Base-by-base conservation (phyloP, 257 asterid species). In the Osmanthus fragrans region DNA sequence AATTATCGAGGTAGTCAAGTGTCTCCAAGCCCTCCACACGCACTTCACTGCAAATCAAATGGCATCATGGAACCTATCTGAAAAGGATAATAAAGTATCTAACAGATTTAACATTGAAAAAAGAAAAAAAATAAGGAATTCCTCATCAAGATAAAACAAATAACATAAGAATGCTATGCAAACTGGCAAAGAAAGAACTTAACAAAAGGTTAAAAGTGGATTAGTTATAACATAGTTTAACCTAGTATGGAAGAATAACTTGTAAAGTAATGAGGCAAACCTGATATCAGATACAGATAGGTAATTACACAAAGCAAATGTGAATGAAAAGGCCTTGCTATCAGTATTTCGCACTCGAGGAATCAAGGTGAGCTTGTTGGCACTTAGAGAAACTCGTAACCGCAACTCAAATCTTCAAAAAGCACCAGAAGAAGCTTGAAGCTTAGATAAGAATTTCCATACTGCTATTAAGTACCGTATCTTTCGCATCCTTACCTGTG, bases 21-120 rank as follows among this genome's bases (percentile, higher is more conserved):
- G 96, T 92, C 90, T 92, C 97, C 94, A 92, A 89, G 82, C 97
- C 97, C 87, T 92, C 97, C 78, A 92, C 90, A 47, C 94, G 94
- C 77, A 92, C 96, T 81, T 92, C 97, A 85, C 96, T 92, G 92
- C 84, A 88, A 86, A 89, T 82, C 81, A 79, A 85, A 88, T 82
- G 77, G 81, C 74, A 78, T 80, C 81, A 85, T 58, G 77, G 76
- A 79, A 79, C 80, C 89, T 78, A 81, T 80, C 84, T 77, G 82
- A 67, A 74, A 80, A 71, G 73, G 80, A 82, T 84, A 56, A 54
- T 79, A 73, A 67, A 34, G 79, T 72, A 78, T 80, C 80, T 77
- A 65, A 74, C 81, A 58, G 72, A 81, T 65, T 79, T 73, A 76
- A 76, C 72, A 42, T 71, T 60, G 36, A 65, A 49, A 71, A 75